phyloP scores from a whole-genome alignment of 2,329 filamentous ascomycete species.

The Pseudogymnoascus destructans region DNA sequence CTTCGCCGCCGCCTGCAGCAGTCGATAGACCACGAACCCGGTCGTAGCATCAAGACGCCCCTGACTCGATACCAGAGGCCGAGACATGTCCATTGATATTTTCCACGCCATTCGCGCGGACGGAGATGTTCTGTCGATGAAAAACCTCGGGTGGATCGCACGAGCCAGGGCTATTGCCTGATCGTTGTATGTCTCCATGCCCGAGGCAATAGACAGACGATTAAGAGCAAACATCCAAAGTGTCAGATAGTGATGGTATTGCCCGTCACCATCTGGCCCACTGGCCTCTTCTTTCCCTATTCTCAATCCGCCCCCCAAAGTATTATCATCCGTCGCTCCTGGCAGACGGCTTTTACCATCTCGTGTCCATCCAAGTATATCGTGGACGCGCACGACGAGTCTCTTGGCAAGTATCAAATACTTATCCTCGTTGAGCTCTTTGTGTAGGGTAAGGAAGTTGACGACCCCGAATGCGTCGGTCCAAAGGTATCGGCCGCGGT shows the following conservation, averaged over 20 bases:
- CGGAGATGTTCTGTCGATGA: slow-evolving; percentile 18
- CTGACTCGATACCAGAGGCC: slow-evolving; percentile 35
- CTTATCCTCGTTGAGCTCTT: slow-evolving; percentile 27
- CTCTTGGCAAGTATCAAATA: slow-evolving; percentile 38
- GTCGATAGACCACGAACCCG: slow-evolving; percentile 37
- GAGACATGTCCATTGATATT: slow-evolving; percentile 35
- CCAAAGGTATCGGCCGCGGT: slow-evolving; percentile 47
- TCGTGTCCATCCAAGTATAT: slow-evolving; percentile 38
- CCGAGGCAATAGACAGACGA: slow-evolving; percentile 35
- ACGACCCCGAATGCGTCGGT: slow-evolving; percentile 47
- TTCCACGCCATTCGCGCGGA: slow-evolving; percentile 40
- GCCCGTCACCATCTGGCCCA: slow-evolving; percentile 42
- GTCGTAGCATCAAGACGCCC: slow-evolving; percentile 44
- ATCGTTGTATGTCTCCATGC: slow-evolving; percentile 34
- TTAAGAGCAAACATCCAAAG: slow-evolving; percentile 52
- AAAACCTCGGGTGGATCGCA: slow-evolving; percentile 40
- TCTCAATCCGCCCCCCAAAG: slow-evolving; percentile 40
- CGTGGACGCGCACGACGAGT: slow-evolving; percentile 39
- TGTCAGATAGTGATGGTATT: slow-evolving; percentile 49
- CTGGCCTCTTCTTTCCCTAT: slow-evolving; percentile 40
- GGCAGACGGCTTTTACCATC: slow-evolving; percentile 35
- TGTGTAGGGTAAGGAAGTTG: slow-evolving; percentile 42
- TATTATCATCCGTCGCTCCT: slow-evolving; percentile 37
- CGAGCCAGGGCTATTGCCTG: slow-evolving; percentile 39
- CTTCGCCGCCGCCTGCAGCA: slow-evolving; percentile 33